Evolutionary conservation across 805 yeast genomes (phyloP).

Genomic region (Spathaspora hagerdaliae): DNA sequence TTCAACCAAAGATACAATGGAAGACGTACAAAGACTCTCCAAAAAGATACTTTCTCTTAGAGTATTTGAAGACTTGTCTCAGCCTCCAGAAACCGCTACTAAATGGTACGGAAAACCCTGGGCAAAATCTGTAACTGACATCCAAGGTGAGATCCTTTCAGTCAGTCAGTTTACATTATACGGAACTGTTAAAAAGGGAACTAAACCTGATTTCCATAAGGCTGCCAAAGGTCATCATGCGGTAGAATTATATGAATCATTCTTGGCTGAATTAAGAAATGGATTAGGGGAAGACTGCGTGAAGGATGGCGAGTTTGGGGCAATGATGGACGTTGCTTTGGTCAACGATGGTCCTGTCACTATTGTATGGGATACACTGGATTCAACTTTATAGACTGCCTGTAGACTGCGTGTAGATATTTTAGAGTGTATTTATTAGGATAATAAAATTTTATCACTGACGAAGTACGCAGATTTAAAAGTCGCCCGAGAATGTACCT

Average conservation of each 20-base stretch:
- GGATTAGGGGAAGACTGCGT: conserved; percentile 58
- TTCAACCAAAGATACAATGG: conserved; percentile 68
- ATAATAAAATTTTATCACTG: background rate
- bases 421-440: conserved; percentile 1
- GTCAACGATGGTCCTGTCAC: conserved; percentile 95
- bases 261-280: conserved; percentile 43
- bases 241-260: conserved; percentile 46
- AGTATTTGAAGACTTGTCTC: conserved; percentile 62
- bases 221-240: conserved; percentile 80
- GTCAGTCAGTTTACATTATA: conserved; percentile 91
- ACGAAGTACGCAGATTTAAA: no score
- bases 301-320: conserved; percentile 89
- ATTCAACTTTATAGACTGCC: conserved; percentile 13
- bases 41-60: conserved; percentile 62
- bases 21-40: conserved; percentile 67
- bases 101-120: conserved; percentile 64
- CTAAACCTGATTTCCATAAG: conserved; percentile 90
- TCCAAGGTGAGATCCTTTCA: conserved; percentile 68
- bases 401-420: background rate
- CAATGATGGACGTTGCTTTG: conserved; percentile 91
- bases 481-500: no score
- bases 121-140: conserved; percentile 62
- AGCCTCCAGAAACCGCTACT: conserved; percentile 41
- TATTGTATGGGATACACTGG: conserved; percentile 70
- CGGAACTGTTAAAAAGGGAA: conserved; percentile 82